These are phyloP conservation scores for Backusella morwellensis DNA, from an alignment of 192 early-diverging fungal species.

Conservation along the genomic window DNA sequence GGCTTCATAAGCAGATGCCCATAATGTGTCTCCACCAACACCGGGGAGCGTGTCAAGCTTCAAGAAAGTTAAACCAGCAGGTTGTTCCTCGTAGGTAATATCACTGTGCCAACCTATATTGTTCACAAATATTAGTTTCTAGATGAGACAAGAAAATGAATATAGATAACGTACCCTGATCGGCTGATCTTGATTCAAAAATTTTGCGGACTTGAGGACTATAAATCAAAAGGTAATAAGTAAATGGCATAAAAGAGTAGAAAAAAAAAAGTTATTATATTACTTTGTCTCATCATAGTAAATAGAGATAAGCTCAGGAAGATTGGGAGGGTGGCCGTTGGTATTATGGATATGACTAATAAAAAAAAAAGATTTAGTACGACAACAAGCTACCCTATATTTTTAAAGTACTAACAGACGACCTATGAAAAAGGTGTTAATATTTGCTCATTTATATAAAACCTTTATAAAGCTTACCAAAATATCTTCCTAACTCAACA, in stretches of 20 bases:
- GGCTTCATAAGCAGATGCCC: slow-evolving; percentile 55
- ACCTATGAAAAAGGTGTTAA: background rate
- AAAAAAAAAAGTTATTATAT: background rate
- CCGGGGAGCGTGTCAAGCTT: slow-evolving; percentile 45
- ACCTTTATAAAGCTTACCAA: slow-evolving; percentile 31
- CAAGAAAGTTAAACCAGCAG: slow-evolving; percentile 52
- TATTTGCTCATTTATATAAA: background rate
- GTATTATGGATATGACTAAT: slow-evolving; percentile 22
- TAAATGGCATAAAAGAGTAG: background rate
- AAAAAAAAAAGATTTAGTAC: slow-evolving; percentile 1
- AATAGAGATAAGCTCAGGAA: slow-evolving; percentile 20
- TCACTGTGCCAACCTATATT: slow-evolving; percentile 48
- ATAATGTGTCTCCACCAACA: slow-evolving; percentile 58
- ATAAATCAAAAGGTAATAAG: background rate
- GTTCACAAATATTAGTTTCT: background rate
- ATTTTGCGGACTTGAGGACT: background rate
- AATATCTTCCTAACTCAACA: slow-evolving; percentile 48
- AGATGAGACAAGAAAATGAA: background rate
- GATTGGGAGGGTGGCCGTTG: slow-evolving; percentile 10
- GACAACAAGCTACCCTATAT: background rate
- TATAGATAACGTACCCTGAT: background rate
- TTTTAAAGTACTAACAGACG: slow-evolving; percentile 18
- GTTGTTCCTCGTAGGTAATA: slow-evolving; percentile 55
- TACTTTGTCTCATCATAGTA: slow-evolving; percentile 16
- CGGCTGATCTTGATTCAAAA: background rate